These are phyloP conservation scores for Phyllosticta capitalensis DNA, from an alignment of 2,329 filamentous ascomycete genomes.

Conservation along the genomic window DNA sequence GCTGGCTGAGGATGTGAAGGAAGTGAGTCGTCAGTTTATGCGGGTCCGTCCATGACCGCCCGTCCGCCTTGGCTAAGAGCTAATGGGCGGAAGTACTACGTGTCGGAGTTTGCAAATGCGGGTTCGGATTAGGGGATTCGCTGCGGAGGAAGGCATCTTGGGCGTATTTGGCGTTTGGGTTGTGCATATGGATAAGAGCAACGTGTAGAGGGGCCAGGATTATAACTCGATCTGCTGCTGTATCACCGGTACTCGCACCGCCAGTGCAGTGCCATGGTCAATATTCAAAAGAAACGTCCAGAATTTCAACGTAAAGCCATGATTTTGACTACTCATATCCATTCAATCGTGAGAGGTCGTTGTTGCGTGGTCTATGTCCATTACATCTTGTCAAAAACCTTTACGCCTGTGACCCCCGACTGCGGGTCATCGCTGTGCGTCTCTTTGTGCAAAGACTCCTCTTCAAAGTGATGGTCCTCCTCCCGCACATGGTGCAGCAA, in stretches of 20 bases:
- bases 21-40: constrained; percentile 8
- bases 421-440: not conserved
- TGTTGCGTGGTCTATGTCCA: not conserved
- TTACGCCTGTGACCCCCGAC: not conserved
- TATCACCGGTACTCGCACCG: no score
- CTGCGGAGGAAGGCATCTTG: not conserved
- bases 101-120: constrained; percentile 2
- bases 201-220: not conserved
- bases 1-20: constrained; percentile 1
- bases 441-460: not conserved
- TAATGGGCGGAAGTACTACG: constrained; percentile 6
- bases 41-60: not conserved
- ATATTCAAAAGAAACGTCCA: no score
- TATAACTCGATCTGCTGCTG: not conserved
- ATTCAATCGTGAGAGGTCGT: no score
- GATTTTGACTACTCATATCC: no score
- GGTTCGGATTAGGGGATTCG: not conserved
- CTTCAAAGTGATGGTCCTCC: not conserved
- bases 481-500: constrained; percentile 11
- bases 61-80: not conserved
- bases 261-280: no score
- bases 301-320: no score
- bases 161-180: not conserved
- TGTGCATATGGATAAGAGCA: not conserved
- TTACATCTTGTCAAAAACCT: constrained; percentile 8